Evolutionary conservation across 495 filamentous ascomycete genomes (phyloP).

Genomic region (Bombardia bombarda): DNA sequence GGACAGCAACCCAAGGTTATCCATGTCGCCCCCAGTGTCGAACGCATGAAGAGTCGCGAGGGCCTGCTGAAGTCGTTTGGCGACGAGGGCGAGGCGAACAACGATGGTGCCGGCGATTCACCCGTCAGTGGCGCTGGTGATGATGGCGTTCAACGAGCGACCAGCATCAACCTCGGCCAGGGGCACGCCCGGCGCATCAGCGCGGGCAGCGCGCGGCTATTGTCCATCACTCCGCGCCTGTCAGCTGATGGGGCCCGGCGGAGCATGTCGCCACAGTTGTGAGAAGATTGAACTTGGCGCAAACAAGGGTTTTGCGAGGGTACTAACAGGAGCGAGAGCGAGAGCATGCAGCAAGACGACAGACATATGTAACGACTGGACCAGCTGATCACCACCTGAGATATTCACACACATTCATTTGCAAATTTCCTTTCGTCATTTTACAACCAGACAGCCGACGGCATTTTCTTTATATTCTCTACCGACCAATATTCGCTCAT

Average conservation of each 20-base stretch:
- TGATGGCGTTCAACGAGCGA: slow-evolving; percentile 51
- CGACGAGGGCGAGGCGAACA: slow-evolving; percentile 23
- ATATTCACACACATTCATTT: slow-evolving; percentile 13
- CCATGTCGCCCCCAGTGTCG: slow-evolving; percentile 16
- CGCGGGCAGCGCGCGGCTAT: slow-evolving; percentile 62
- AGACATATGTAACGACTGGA: neutral
- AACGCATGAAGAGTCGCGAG: slow-evolving; percentile 44
- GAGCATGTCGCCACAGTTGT: slow-evolving; percentile 8
- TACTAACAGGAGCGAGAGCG: no score
- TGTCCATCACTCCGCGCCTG: slow-evolving; percentile 51
- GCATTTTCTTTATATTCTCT: slow-evolving; percentile 6
- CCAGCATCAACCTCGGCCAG: slow-evolving; percentile 55
- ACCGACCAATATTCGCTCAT: slow-evolving; percentile 21
- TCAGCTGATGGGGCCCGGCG: slow-evolving; percentile 33
- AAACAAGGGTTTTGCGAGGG: neutral
- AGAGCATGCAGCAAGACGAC: no score
- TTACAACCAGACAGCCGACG: slow-evolving; percentile 7
- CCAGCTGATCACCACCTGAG: slow-evolving; percentile 10
- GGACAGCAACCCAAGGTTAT: slow-evolving; percentile 32
- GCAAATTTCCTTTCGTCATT: slow-evolving; percentile 10
- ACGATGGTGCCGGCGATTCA: slow-evolving; percentile 30
- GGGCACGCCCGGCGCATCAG: slow-evolving; percentile 62
- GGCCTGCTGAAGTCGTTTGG: slow-evolving; percentile 51
- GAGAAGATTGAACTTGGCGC: slow-evolving; percentile 5
- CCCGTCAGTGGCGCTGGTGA: slow-evolving; percentile 6